These are phyloP conservation scores for Xylariaceae sp. DNA, from an alignment of 2,329 filamentous ascomycete species.

Conservation along the genomic window DNA sequence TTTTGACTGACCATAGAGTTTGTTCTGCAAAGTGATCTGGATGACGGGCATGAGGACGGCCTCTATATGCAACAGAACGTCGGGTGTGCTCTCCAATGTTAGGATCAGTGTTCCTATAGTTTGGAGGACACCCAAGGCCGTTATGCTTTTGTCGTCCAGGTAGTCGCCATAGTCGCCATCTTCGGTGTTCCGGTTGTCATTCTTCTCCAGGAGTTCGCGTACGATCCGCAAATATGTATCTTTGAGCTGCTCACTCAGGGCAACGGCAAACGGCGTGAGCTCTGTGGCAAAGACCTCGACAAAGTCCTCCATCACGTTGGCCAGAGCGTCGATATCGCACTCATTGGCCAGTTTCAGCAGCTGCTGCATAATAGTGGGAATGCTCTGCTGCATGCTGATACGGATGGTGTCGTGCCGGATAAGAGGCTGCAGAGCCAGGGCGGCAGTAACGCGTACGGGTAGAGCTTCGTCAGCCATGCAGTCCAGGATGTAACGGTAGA, in stretches of 20 bases:
- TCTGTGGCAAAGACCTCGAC: constrained; percentile 98
- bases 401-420: constrained; percentile 94
- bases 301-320: constrained; percentile 99
- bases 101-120: constrained; percentile 96
- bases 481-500: constrained; percentile 94
- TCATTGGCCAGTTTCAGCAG: constrained; percentile 94
- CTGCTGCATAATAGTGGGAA: constrained; percentile 99
- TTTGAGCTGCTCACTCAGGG: constrained; percentile 87
- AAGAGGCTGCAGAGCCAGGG: constrained; percentile 86
- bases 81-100: constrained; percentile 92
- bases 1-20: constrained; percentile 68
- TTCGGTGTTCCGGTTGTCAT: constrained; percentile 65
- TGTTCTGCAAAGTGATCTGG: constrained; percentile 92
- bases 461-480: constrained; percentile 94
- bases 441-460: constrained; percentile 88
- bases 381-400: constrained; percentile 93
- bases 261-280: constrained; percentile 92
- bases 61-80: constrained; percentile 89
- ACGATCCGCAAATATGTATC: constrained; percentile 96
- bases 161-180: constrained; percentile 83
- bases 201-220: constrained; percentile 82
- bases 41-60: constrained; percentile 96
- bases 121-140: constrained; percentile 88
- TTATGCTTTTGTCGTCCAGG: constrained; percentile 96
- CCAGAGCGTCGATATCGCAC: constrained; percentile 92